phyloP scores from a whole-genome alignment of 176 grass and related monocot species.

The Alloteropsis semialata region DNA sequence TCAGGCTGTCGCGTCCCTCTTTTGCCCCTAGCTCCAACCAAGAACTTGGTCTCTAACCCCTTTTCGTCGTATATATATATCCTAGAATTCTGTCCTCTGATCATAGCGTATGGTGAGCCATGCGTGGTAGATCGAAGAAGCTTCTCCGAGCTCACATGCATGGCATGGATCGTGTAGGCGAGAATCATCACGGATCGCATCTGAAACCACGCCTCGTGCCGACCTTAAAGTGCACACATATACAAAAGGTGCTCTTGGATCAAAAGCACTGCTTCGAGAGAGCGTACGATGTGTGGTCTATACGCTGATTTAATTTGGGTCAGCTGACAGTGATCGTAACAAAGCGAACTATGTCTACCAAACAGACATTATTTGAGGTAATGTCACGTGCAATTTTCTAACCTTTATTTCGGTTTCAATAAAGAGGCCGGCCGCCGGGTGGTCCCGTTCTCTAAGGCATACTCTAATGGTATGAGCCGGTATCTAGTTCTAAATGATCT shows the following conservation, averaged over 20 bases:
- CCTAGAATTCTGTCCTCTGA: too few species aligned
- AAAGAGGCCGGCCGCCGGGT: neutral
- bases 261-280: neutral
- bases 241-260: neutral
- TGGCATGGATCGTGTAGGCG: neutral
- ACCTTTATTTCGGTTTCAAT: neutral
- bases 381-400: neutral
- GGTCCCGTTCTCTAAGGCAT: too few species aligned
- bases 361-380: neutral
- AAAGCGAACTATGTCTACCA: neutral
- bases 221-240: slow-evolving; percentile 2
- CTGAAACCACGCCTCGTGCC: neutral
- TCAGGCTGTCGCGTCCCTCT: neutral
- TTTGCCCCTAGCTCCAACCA: neutral
- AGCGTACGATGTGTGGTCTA: neutral
- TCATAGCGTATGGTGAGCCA: neutral
- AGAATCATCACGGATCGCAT: neutral
- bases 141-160: neutral
- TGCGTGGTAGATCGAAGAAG: neutral
- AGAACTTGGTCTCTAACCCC: neutral
- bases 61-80: too few species aligned
- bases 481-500: too few species aligned
- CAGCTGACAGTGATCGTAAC: neutral
- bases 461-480: too few species aligned
- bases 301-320: neutral